Base-by-base conservation (phyloP, 2,329 filamentous ascomycete species). In the Cercospora zeae-maydis region DNA sequence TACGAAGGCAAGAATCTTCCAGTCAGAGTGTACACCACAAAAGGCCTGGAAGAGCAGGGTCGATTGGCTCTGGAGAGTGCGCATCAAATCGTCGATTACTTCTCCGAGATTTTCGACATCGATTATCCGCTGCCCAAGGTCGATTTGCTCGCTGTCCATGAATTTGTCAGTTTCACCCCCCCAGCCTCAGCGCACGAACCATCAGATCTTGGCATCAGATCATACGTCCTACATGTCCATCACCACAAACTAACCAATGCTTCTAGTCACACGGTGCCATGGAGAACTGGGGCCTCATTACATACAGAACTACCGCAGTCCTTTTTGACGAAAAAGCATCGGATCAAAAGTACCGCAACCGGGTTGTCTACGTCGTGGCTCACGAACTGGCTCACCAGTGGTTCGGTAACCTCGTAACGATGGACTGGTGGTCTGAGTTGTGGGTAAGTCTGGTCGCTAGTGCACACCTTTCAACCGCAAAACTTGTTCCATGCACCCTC, bases 221-320 rank as follows among this genome's bases (percentile, higher is more conserved):
- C 62, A 79, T 77, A 77, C 62, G 75, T 79, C 73, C 70, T 68
- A 65, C 68, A 3, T 42, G 11, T 31, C 36, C 19, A n/a, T 7
- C 36, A 34, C 30, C 13, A n/a, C 52, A 11, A 8, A 33, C 81
- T 84, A 72, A 83, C 75, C 72, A 57, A 65, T 70, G 71, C 58
- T 68, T 75, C 67, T 79, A 84, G 83, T 84, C 82, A 72, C 82
- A 84, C 75, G 89, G 90, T 51, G 92, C 92, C 69, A 96, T 96
- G 91, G 93, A 97, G 81, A 96, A 96, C 76, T 97, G 93, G 93
- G 93, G 93, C 69, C 83, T 99, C 59, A 92, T 99, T 63, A 98
- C 95, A 33, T 99, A 98, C 80, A 72, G 75, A 68, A 96, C 93
- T 10, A 98, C 93, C 10, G 93, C 95, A 56, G 89, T 99, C 30